Evolutionary conservation across 2,329 filamentous ascomycete genomes (phyloP).

Genomic region (Fusarium sp.): DNA sequence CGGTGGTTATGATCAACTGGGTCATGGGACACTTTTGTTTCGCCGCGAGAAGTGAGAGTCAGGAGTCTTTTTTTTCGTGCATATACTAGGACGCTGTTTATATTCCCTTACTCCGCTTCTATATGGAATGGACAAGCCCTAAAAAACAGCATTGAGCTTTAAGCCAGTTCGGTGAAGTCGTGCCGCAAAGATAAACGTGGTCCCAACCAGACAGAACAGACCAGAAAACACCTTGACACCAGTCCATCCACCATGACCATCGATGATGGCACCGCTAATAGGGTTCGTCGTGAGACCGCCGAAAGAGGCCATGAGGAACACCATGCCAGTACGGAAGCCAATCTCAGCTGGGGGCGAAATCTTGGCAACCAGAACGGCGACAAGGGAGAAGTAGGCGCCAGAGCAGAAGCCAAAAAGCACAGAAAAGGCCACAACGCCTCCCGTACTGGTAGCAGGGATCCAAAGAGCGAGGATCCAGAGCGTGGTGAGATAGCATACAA

Average conservation of each 20-base stretch:
- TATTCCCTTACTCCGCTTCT: too few species aligned
- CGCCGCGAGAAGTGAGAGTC: too few species aligned
- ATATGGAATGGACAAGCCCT: too few species aligned
- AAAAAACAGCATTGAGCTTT: conserved; percentile 25
- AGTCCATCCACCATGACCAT: conserved; percentile 45
- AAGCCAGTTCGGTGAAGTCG: conserved; percentile 33
- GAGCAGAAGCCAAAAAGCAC: conserved; percentile 57
- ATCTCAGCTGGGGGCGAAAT: conserved; percentile 43
- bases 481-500: conserved; percentile 57
- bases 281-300: conserved; percentile 67
- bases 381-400: conserved; percentile 55
- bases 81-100: too few species aligned
- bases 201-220: conserved; percentile 34
- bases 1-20: too few species aligned
- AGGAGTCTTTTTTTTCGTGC: too few species aligned
- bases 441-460: conserved; percentile 50
- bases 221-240: conserved; percentile 53
- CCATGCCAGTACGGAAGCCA: conserved; percentile 49
- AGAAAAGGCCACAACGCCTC: conserved; percentile 53
- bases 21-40: too few species aligned
- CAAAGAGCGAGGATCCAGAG: conserved; percentile 56
- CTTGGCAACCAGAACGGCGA: conserved; percentile 57
- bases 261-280: conserved; percentile 61
- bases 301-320: conserved; percentile 65
- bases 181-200: conserved; percentile 9